phyloP scores from a whole-genome alignment of 179 eudicot genomes.

The Spergularia azorica region DNA sequence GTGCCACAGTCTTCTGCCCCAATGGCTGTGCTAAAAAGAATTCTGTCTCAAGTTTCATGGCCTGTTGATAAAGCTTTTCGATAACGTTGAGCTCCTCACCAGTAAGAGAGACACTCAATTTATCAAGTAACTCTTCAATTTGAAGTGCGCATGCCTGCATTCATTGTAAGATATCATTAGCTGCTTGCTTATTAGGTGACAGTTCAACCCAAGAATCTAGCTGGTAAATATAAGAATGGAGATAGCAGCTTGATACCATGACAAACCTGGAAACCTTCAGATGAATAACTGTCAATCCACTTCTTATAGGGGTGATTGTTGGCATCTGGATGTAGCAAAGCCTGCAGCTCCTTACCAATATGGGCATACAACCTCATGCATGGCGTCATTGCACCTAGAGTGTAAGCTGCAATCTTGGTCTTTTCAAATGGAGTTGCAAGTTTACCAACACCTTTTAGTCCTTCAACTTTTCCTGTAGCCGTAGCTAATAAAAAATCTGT shows the following conservation, averaged over 20 bases:
- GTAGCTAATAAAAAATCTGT: conserved; percentile 86
- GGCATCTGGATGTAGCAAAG: conserved; percentile 44
- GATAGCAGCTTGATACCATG: conserved; percentile 28
- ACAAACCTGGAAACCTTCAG: conserved; percentile 81
- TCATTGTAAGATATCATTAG: conserved; percentile 16
- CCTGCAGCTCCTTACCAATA: conserved; percentile 73
- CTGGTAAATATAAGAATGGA: conserved; percentile 3
- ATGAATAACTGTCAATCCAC: conserved; percentile 80
- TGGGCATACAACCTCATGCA: conserved; percentile 95
- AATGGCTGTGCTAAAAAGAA: conserved; percentile 80
- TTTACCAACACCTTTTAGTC: conserved; percentile 78
- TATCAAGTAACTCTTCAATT: conserved; percentile 87
- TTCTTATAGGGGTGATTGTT: conserved; percentile 69
- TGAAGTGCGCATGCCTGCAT: conserved; percentile 67
- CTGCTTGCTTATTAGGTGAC: not conserved
- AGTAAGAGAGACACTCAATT: conserved; percentile 79
- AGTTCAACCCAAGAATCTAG: not conserved
- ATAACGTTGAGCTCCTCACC: conserved; percentile 91
- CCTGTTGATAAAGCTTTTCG: conserved; percentile 91
- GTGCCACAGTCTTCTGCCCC: conserved; percentile 64
- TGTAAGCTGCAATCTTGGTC: conserved; percentile 92
- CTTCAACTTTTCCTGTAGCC: conserved; percentile 91
- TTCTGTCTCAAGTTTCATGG: conserved; percentile 83
- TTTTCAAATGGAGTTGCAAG: conserved; percentile 93
- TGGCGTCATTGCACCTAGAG: conserved; percentile 93